Percentiles rank a stretch among this genome's conserved stretches.
Evolutionary conservation across 1,284 basidiomycete species (phyloP).

Genomic region (Sporisorium graminicola): DNA sequence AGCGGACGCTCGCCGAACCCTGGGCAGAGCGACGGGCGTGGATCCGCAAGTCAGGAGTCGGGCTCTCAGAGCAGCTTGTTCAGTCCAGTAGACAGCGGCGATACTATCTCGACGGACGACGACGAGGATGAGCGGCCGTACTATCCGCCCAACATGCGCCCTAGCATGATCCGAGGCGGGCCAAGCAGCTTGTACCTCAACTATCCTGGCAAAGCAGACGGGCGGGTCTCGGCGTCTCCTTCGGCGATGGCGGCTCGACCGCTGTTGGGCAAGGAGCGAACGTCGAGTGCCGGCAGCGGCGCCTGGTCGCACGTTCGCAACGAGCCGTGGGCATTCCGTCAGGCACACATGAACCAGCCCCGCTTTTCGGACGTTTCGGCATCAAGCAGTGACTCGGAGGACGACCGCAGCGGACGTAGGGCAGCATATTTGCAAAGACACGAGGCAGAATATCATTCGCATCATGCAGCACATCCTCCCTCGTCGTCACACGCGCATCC

Average conservation of each 20-base stretch:
- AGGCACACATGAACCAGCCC: slow-evolving; percentile 40
- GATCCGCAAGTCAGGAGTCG: slow-evolving; percentile 40
- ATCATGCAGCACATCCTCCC: slow-evolving; percentile 10
- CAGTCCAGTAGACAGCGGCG: slow-evolving; percentile 53
- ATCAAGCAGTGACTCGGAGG: slow-evolving; percentile 46
- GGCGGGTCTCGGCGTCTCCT: slow-evolving; percentile 27
- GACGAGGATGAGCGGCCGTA: slow-evolving; percentile 59
- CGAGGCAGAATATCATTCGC: slow-evolving; percentile 16
- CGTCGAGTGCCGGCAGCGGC: slow-evolving; percentile 33
- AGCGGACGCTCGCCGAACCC: slow-evolving; percentile 32
- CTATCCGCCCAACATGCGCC: slow-evolving; percentile 48
- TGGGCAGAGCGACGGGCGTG: slow-evolving; percentile 27
- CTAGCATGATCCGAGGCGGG: slow-evolving; percentile 53
- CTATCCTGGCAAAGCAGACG: slow-evolving; percentile 30
- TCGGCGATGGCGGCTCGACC: slow-evolving; percentile 20
- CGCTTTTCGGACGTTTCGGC: slow-evolving; percentile 48
- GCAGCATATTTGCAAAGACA: slow-evolving; percentile 20
- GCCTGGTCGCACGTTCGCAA: slow-evolving; percentile 46
- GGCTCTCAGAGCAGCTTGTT: slow-evolving; percentile 52
- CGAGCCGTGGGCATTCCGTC: slow-evolving; percentile 48
- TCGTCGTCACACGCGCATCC: slow-evolving; percentile 6
- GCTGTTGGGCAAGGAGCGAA: slow-evolving; percentile 32
- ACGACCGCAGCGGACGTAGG: slow-evolving; percentile 30
- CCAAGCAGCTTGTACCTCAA: slow-evolving; percentile 53
- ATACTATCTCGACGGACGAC: slow-evolving; percentile 56